A percentile compares a stretch with the other conserved stretches of the same genome.
Conservation (phyloP, 2,329 filamentous ascomycete species). For the Alternaria sp. region DNA sequence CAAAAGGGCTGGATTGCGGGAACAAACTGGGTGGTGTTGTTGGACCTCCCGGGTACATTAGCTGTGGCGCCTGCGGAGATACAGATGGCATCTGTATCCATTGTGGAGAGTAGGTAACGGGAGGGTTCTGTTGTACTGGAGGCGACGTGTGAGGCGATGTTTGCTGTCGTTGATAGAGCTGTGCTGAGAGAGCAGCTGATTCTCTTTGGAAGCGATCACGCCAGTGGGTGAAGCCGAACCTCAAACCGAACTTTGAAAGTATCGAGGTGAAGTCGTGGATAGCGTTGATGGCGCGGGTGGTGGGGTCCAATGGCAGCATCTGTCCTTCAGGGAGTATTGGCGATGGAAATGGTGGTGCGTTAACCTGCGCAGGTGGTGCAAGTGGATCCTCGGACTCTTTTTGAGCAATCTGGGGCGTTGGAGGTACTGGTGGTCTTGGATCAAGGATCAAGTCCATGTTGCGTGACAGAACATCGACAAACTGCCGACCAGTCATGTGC, state of each 20-base stretch:
- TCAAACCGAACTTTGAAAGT: constrained; percentile 56
- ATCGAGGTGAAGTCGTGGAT: constrained; percentile 59
- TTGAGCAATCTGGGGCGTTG: constrained; percentile 42
- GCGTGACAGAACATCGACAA: constrained; percentile 65
- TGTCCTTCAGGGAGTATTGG: constrained; percentile 39
- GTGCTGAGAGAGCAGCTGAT: constrained; percentile 52
- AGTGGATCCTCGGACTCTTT: constrained; percentile 49
- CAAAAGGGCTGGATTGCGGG: constrained; percentile 41
- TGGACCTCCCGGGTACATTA: constrained; percentile 38
- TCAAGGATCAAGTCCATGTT: constrained; percentile 59
- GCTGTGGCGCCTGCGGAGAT: constrained; percentile 35
- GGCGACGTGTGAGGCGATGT: constrained; percentile 39
- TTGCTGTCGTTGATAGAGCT: constrained; percentile 52
- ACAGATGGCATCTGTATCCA: constrained; percentile 39
- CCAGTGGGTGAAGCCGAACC: constrained; percentile 61
- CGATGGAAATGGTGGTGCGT: constrained; percentile 47
- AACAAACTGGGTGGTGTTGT: constrained; percentile 45
- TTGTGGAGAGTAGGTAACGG: constrained; percentile 34
- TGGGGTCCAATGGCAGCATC: constrained; percentile 43
- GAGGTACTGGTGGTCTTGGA: constrained; percentile 54
- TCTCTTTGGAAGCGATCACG: constrained; percentile 59
- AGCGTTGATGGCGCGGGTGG: constrained; percentile 55
- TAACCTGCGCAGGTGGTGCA: constrained; percentile 39
- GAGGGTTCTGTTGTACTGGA: constrained; percentile 24
- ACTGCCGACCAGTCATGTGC: constrained; percentile 71